A percentile compares a stretch with the other conserved stretches of the same genome.
These are phyloP conservation scores for Apiotrichum akiyoshidainum DNA, from an alignment of 1,284 basidiomycete species.

Conservation along the genomic window DNA sequence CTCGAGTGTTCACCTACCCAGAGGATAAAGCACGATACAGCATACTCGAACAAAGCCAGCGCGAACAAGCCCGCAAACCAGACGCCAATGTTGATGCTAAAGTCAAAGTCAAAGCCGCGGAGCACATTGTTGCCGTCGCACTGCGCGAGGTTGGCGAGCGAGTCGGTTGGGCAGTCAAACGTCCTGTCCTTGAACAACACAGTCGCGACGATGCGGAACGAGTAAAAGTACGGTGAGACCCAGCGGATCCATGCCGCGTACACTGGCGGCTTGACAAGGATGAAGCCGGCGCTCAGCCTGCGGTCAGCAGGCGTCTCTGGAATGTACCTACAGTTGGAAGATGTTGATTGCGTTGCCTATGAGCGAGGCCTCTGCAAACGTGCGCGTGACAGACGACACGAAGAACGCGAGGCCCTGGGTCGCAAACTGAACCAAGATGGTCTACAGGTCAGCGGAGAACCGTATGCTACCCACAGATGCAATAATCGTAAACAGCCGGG, in stretches of 20 bases:
- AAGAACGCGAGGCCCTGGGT: constrained; percentile 51
- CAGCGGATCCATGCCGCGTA: constrained; percentile 54
- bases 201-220: constrained; percentile 47
- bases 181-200: constrained; percentile 49
- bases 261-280: constrained; percentile 49
- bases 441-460: neutral
- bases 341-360: constrained; percentile 47
- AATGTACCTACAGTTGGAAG: constrained; percentile 23
- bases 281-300: constrained; percentile 39
- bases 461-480: constrained; percentile 27
- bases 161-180: constrained; percentile 50
- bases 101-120: constrained; percentile 45
- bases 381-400: constrained; percentile 45
- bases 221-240: constrained; percentile 45
- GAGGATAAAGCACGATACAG: constrained; percentile 46
- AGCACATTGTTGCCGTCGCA: constrained; percentile 53
- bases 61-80: constrained; percentile 51
- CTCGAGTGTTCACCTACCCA: constrained; percentile 21
- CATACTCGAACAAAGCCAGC: constrained; percentile 43
- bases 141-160: constrained; percentile 44
- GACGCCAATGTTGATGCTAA: constrained; percentile 43
- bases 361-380: constrained; percentile 47
- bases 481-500: constrained; percentile 50
- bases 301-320: neutral
- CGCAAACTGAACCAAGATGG: constrained; percentile 51